Evolutionary conservation across 352 stramenopile genomes (phyloP).

Genomic region (Phytophthora cajani): DNA sequence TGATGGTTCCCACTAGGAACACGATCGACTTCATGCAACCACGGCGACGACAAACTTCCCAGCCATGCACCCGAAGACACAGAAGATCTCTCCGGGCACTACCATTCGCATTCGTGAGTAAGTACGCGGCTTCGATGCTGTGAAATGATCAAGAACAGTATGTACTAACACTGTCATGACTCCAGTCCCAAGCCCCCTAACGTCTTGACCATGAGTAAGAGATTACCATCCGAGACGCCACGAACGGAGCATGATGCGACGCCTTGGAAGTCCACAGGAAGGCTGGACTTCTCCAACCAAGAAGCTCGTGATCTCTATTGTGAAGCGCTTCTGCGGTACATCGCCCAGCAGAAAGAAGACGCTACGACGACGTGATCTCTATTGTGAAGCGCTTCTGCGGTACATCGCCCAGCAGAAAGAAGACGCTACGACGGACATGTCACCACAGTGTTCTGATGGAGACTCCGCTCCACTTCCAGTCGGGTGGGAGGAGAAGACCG

Average conservation of each 20-base stretch:
- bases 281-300: constrained; percentile 57
- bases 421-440: constrained; percentile 29
- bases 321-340: constrained; percentile 73
- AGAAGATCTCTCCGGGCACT: constrained; percentile 66
- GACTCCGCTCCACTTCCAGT: constrained; percentile 43
- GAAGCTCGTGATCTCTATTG: constrained; percentile 70
- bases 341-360: constrained; percentile 72
- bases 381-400: constrained; percentile 70
- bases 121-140: constrained; percentile 17
- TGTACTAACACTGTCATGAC: constrained; percentile 2
- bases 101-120: constrained; percentile 77
- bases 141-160: not conserved
- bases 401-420: constrained; percentile 81
- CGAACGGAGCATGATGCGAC: constrained; percentile 19
- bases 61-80: constrained; percentile 79
- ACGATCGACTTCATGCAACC: constrained; percentile 63
- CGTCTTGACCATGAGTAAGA: constrained; percentile 51
- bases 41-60: constrained; percentile 81
- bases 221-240: constrained; percentile 32
- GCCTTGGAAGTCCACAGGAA: constrained; percentile 44
- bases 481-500: constrained; percentile 76
- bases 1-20: constrained; percentile 44
- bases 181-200: constrained; percentile 66
- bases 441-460: constrained; percentile 3
- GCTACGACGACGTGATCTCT: constrained; percentile 51